Evolutionary conservation across 129 eudicot species (phyloP).

Genomic region (Chrysanthemum seticuspe): DNA sequence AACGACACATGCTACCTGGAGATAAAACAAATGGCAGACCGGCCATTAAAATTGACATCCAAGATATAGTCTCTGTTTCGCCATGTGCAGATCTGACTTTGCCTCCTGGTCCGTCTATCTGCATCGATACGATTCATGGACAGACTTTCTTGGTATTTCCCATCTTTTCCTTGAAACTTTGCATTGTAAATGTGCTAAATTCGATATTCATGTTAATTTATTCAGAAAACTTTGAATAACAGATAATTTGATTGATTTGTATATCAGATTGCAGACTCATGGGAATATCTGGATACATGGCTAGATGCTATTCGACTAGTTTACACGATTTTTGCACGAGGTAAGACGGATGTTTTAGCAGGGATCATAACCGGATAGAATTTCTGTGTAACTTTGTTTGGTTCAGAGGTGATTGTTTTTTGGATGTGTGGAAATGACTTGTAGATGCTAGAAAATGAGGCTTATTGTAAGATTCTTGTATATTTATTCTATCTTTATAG

Average conservation of each 20-base stretch:
- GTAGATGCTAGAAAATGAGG: slow-evolving; percentile 25
- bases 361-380: slow-evolving; percentile 71
- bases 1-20: slow-evolving; percentile 43
- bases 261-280: slow-evolving; percentile 80
- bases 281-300: slow-evolving; percentile 98
- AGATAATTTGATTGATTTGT: background rate
- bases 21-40: slow-evolving; percentile 41
- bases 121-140: slow-evolving; percentile 80
- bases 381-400: slow-evolving; percentile 24
- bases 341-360: slow-evolving; percentile 88
- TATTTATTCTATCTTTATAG: slow-evolving; percentile 29
- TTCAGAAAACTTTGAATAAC: slow-evolving; percentile 7
- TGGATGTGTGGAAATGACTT: slow-evolving; percentile 15
- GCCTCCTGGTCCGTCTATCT: slow-evolving; percentile 91
- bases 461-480: slow-evolving; percentile 41
- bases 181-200: background rate
- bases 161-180: background rate
- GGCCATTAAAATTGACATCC: slow-evolving; percentile 54
- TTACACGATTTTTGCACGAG: slow-evolving; percentile 90
- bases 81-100: slow-evolving; percentile 92
- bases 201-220: background rate
- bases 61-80: slow-evolving; percentile 78
- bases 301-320: slow-evolving; percentile 94
- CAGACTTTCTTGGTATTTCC: slow-evolving; percentile 72
- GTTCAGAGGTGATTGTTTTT: slow-evolving; percentile 4